Evolutionary conservation across 352 stramenopile species (phyloP).

Genomic region (Pythium angustatum): DNA sequence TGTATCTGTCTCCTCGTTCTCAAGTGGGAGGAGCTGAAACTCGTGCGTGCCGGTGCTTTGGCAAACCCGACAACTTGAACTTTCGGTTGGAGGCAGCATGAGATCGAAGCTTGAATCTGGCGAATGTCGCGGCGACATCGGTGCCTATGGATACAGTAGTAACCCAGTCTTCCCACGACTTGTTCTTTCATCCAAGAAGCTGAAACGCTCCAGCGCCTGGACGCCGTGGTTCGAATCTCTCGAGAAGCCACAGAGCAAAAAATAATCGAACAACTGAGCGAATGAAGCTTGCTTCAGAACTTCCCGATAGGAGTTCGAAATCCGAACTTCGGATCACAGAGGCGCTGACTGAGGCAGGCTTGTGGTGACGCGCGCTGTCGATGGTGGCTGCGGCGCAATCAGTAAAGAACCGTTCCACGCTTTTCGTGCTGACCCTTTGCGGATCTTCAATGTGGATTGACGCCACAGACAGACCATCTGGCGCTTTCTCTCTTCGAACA

Average conservation of each 20-base stretch:
- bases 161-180: no score
- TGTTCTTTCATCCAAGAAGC: slow-evolving; percentile 5
- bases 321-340: no score
- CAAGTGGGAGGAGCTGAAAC: not conserved
- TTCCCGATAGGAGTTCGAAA: not conserved
- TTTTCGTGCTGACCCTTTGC: slow-evolving; percentile 19
- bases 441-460: slow-evolving; percentile 31
- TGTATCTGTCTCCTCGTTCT: not conserved
- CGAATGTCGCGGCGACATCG: not conserved
- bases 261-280: slow-evolving; percentile 1
- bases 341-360: no score
- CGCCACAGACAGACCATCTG: slow-evolving; percentile 21
- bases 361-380: no score
- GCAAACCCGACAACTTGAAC: slow-evolving; percentile 11
- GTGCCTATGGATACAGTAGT: no score
- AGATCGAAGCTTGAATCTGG: not conserved
- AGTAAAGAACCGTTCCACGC: slow-evolving; percentile 3
- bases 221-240: not conserved
- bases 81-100: not conserved
- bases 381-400: no score
- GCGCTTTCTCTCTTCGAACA: slow-evolving; percentile 17
- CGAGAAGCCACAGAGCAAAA: not conserved
- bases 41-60: slow-evolving; percentile 15
- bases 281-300: slow-evolving; percentile 5
- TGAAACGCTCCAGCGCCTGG: not conserved